Evolutionary conservation across 176 grass and related monocot genomes (phyloP), one percentile per base, ranked within the genome.

Genomic region (Rhynchospora pubera): DNA sequence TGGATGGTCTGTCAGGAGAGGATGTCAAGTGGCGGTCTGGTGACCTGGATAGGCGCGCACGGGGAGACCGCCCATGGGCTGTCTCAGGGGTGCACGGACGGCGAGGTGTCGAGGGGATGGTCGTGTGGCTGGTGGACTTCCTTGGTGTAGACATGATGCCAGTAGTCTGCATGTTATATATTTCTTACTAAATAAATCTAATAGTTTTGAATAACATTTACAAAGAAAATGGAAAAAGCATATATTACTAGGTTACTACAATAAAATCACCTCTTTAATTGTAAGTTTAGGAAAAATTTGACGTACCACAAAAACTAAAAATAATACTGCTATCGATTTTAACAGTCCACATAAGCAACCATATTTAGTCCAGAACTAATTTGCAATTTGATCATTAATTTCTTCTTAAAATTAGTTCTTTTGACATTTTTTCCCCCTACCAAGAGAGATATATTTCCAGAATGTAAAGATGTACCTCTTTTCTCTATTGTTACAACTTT

Each of bases 21-120:
- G 18, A 32, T 23, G 78, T 13, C 0, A 44, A 48, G 51, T 45
- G 79, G 1, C 79, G 79, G 24, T 82, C 79, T 52, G 79, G 79
- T 13, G 79, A 82, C 13, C 61, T 19, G 46, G 79, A 61, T n/a
- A 61, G 79, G 19, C 79, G 59, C 66, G 79, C 79, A 67, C 44
- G 79, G 3, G 79, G 79, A 3, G 79, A 82, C 42, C 61, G 45
- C 12, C 79, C 79, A 23, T 65, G 60, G 43, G 16, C 13, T 3
- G 45, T 52, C 45, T 82, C 79, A 11, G 79, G 79, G 5, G 79
- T 82, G 79, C 26, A 67, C 1, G 79, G 79, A 53, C 79, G 79
- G n/a, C 45, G 79, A 66, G 79, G 79, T 5, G 44, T 67, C 79
- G 61, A 18, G 44, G 79, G 61, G 8, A 9, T 44, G 30, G 28